Percentiles rank a stretch among this genome's conserved stretches.
Conservation (phyloP, 805 yeast genomes). For the Pichia phayaonensis region DNA sequence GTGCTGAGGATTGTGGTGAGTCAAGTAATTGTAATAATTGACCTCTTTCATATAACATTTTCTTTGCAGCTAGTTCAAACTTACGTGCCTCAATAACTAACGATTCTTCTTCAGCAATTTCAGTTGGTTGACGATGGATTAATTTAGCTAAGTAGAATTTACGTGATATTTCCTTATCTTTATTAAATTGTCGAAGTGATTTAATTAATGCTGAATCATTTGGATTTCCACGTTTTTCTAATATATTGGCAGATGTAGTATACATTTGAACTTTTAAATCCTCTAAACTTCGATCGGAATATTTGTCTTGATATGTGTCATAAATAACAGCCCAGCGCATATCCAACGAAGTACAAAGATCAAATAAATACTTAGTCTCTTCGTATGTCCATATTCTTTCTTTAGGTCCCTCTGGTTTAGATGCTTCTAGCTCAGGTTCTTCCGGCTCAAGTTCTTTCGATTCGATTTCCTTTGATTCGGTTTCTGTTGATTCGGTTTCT, state of each 20-base stretch:
- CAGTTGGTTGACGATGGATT: conserved; percentile 84
- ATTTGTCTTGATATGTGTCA: conserved; percentile 45
- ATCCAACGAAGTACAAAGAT: conserved; percentile 50
- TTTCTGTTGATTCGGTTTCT: background rate
- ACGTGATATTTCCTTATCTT: conserved; percentile 66
- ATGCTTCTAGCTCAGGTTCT: background rate
- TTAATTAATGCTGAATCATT: conserved; percentile 45
- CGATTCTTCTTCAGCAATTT: conserved; percentile 96
- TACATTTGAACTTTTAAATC: conserved; percentile 83
- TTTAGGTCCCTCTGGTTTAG: background rate
- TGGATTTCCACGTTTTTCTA: conserved; percentile 30
- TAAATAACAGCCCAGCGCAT: conserved; percentile 62
- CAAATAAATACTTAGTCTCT: conserved; percentile 76
- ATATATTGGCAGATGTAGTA: conserved; percentile 49
- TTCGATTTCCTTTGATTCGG: background rate
- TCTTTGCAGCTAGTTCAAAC: conserved; percentile 86
- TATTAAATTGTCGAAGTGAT: conserved; percentile 56
- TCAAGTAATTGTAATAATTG: conserved; percentile 72
- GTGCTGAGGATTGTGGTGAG: conserved; percentile 74
- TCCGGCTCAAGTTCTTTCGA: background rate
- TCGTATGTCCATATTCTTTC: conserved; percentile 52
- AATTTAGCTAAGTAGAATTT: conserved; percentile 73
- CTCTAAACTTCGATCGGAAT: conserved; percentile 53
- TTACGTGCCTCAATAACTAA: conserved; percentile 86
- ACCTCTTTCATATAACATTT: conserved; percentile 76